These are phyloP conservation scores for Pelargonium nanum DNA, from an alignment of 345 rosid species.

Conservation along the genomic window DNA sequence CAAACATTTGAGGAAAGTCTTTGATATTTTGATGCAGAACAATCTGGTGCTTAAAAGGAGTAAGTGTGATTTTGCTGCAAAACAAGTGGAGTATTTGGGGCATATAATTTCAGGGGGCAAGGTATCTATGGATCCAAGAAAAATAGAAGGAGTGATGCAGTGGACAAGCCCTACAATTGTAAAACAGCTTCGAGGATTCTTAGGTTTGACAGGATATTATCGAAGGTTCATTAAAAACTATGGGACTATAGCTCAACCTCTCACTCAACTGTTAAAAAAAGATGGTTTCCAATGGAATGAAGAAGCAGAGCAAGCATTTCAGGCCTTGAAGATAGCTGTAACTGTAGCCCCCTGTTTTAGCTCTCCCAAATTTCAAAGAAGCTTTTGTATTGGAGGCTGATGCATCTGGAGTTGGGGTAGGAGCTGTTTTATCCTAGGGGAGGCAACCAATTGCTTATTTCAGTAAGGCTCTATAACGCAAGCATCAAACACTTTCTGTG, in stretches of 20 bases:
- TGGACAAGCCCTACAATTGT: neutral
- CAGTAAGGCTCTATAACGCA: neutral
- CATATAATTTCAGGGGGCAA: neutral
- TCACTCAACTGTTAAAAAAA: neutral
- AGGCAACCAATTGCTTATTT: neutral
- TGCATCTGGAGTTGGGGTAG: neutral
- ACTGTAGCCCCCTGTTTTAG: neutral
- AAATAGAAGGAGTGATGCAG: neutral
- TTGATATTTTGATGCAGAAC: neutral
- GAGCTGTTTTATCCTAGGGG: neutral
- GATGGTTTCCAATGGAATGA: neutral
- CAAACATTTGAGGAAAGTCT: neutral
- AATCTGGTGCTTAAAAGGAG: neutral
- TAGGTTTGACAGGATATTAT: neutral
- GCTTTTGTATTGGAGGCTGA: neutral
- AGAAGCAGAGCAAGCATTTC: neutral
- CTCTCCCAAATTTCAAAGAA: neutral
- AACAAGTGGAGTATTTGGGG: neutral
- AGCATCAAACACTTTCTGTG: neutral
- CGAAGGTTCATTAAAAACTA: neutral
- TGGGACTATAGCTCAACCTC: neutral
- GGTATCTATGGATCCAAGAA: neutral
- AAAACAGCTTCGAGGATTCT: neutral
- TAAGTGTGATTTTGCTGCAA: neutral
- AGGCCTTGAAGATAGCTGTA: neutral